Evolutionary conservation across 2,329 filamentous ascomycete species (phyloP), one percentile per base, ranked within the genome.

Genomic region (Alternaria rosae): DNA sequence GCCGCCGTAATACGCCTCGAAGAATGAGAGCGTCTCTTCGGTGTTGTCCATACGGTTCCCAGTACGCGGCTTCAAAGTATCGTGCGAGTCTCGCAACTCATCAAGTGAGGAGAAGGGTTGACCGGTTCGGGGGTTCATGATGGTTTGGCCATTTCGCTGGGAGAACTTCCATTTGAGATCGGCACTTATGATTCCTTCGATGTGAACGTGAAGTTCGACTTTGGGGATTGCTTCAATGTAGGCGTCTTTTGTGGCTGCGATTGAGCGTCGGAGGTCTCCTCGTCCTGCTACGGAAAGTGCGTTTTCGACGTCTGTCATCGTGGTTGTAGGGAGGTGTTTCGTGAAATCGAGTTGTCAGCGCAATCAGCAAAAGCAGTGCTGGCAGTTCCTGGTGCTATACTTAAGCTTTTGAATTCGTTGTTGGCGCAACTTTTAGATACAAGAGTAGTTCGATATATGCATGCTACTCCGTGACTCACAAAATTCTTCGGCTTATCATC

Each of bases 121-220:
- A 10, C 11, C 11, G 7, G 51, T 54, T 54, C 51, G 35, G 0
- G 51, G 51, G n/a, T 54, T 54, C 10, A 28, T 4, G 11, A 30
- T 57, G 1, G 79, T 70, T 5, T 28, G 51, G 23, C 3, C 3
- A 61, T 83, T 83, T 20, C 78, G 77, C 26, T 78, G 74, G 3
- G 82, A 74, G 10, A 83, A 73, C 26, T 77, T 76, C 81, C 81
- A 84, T 54, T 78, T 75, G 2, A 84, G 70, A 17, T 75, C 68
- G 0, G 82, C 79, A 2, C 74, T 78, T n/a, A 83, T 69, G 2
- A 80, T 82, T 7, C 82, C 82, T 73, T 84, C 82, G 52, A 84
- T 82, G 68, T 84, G 82, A 21, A 84, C 59, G 64, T 84, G 82
- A 7, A 83, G 80, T 64, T 84, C 82, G 23, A 83, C 78, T 56